Percentiles rank a stretch among this genome's conserved stretches.
These are phyloP conservation scores for Naganishia antarctica DNA, from an alignment of 768 basidiomycete genomes.

Conservation along the genomic window DNA sequence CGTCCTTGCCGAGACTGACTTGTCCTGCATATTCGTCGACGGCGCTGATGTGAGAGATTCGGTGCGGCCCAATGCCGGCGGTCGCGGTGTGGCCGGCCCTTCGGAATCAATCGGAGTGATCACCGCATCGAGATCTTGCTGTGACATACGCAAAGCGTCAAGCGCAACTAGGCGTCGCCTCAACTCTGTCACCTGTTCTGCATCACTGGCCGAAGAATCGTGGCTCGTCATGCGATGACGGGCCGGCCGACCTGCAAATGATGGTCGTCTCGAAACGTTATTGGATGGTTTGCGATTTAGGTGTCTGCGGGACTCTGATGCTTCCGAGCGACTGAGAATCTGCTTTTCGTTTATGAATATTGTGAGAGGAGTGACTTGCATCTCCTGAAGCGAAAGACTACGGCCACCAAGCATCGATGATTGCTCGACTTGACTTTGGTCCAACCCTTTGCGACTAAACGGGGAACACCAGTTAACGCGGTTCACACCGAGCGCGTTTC, in stretches of 20 bases:
- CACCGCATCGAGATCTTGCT: conserved; percentile 6
- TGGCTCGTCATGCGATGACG: conserved; percentile 21
- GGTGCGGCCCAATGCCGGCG: not conserved
- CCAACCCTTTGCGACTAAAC: conserved; percentile 4
- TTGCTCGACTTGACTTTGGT: not conserved
- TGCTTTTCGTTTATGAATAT: conserved; percentile 64
- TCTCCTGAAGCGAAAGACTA: conserved; percentile 55
- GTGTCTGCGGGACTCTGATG: not conserved
- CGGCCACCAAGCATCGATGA: not conserved
- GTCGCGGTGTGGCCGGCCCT: conserved; percentile 7
- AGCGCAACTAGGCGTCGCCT: conserved; percentile 16
- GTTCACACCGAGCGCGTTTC: not conserved
- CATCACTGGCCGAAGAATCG: conserved; percentile 16
- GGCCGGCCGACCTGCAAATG: conserved; percentile 39
- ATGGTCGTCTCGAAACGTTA: conserved; percentile 35
- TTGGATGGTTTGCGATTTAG: conserved; percentile 23
- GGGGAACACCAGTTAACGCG: not conserved
- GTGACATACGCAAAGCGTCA: conserved; percentile 10
- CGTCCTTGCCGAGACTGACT: not conserved
- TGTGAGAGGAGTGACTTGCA: conserved; percentile 84
- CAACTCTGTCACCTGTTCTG: conserved; percentile 17
- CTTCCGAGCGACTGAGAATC: not conserved
- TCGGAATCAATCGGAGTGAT: not conserved
- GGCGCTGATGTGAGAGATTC: conserved; percentile 12
- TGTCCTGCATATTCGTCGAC: conserved; percentile 19